These are phyloP conservation scores for Taiozyma sp. DNA, from an alignment of 1,139 yeast species.

Conservation along the genomic window DNA sequence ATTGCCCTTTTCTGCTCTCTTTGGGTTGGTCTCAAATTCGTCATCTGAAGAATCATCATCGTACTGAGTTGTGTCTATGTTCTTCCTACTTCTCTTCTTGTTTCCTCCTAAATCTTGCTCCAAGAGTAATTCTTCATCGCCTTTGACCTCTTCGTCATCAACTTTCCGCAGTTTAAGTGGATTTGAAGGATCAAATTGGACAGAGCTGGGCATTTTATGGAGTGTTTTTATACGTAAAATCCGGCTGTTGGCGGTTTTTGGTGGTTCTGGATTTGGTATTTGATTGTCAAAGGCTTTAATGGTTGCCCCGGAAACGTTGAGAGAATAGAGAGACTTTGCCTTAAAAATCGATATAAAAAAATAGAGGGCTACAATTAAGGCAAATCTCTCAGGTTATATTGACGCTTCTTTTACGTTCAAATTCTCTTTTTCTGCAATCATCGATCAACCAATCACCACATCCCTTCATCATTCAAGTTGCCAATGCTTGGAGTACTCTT, in stretches of 20 bases:
- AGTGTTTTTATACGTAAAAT: not conserved
- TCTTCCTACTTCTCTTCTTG: constrained; percentile 2
- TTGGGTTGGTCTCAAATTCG: constrained; percentile 4
- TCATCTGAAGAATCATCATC: constrained; percentile 20
- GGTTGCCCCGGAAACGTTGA: not conserved
- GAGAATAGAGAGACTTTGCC: not conserved
- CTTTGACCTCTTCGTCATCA: constrained; percentile 1
- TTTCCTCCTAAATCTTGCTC: constrained; percentile 13
- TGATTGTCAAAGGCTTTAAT: no score
- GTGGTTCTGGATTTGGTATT: no score
- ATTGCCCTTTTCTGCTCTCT: constrained; percentile 1
- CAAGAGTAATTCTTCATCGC: constrained; percentile 5
- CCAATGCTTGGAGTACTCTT: constrained; percentile 12
- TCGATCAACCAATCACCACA: constrained; percentile 16
- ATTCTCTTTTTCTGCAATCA: no score
- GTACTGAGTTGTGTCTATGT: constrained; percentile 13
- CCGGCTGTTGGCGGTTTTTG: no score
- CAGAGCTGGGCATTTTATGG: not conserved
- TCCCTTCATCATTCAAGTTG: constrained; percentile 20
- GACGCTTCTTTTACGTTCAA: no score
- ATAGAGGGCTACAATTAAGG: no score
- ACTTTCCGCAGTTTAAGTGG: constrained; percentile 9
- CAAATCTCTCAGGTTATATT: no score
- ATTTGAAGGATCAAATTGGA: constrained; percentile 10
- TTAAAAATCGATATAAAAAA: no score